phyloP scores from a whole-genome alignment of 1,139 yeast species.

The Kurtzmaniella quercitrusa region DNA sequence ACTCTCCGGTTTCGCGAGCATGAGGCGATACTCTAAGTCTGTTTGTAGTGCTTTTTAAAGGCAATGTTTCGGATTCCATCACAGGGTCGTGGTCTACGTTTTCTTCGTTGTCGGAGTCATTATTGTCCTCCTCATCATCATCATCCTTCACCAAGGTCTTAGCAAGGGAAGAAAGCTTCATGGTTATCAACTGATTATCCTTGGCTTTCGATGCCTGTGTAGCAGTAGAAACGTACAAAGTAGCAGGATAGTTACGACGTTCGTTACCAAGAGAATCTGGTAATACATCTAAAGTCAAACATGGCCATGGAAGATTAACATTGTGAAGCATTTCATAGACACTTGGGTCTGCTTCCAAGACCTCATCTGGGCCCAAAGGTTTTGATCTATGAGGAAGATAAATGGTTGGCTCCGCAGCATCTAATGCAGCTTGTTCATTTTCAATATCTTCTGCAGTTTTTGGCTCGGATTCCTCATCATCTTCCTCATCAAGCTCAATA shows the following conservation, averaged over 20 bases:
- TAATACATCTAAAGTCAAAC: conserved; percentile 82
- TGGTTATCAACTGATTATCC: conserved; percentile 82
- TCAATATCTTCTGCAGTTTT: conserved; percentile 19
- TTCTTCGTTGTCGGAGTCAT: conserved; percentile 64
- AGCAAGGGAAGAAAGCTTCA: conserved; percentile 76
- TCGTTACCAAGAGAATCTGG: conserved; percentile 87
- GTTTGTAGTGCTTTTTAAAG: conserved; percentile 81
- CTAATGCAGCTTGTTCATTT: conserved; percentile 13
- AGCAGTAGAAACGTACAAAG: conserved; percentile 82
- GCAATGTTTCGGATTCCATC: conserved; percentile 75
- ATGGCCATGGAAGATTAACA: conserved; percentile 95
- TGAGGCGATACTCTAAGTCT: conserved; percentile 84
- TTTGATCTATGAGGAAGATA: conserved; percentile 85
- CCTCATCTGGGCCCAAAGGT: conserved; percentile 94
- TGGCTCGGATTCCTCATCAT: conserved; percentile 43
- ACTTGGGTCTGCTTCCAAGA: conserved; percentile 91
- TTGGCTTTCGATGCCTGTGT: conserved; percentile 87
- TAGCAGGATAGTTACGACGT: conserved; percentile 86
- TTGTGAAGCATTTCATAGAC: conserved; percentile 96
- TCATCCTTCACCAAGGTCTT: conserved; percentile 84
- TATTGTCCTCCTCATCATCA: conserved; percentile 64
- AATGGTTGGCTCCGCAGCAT: conserved; percentile 36
- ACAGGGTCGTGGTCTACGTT: conserved; percentile 69
- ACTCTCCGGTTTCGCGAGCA: conserved; percentile 72
- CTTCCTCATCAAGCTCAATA: conserved; percentile 71